Conservation (phyloP, 805 yeast species). For the Sungouiozyma intestinalis region DNA sequence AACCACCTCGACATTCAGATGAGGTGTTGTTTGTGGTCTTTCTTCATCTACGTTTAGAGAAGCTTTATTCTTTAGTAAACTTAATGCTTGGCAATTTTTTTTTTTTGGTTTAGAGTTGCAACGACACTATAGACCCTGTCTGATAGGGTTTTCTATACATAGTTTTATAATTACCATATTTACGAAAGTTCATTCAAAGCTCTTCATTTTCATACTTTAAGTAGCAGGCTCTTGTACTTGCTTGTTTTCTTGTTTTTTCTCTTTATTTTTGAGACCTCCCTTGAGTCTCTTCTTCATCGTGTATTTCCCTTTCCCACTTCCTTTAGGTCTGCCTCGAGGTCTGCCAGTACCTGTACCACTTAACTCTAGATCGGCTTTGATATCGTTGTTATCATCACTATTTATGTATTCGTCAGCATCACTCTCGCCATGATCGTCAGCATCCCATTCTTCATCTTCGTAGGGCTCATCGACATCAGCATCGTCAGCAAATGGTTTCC, state of each 20-base stretch:
- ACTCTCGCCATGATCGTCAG: constrained; percentile 1
- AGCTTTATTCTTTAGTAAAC: too few relatives aligned
- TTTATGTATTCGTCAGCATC: not conserved
- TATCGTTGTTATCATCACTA: not conserved
- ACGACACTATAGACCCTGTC: too few relatives aligned
- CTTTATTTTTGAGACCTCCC: too few relatives aligned
- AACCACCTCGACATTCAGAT: not conserved
- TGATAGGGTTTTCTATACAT: too few relatives aligned
- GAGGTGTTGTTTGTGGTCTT: too few relatives aligned
- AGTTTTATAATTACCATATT: not conserved
- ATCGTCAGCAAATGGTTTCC: constrained; percentile 2
- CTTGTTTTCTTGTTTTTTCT: not conserved
- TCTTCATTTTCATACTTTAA: not conserved
- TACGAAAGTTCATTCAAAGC: not conserved
- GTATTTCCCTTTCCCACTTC: not conserved
- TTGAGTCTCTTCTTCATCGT: not conserved
- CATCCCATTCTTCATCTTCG: constrained; percentile 6
- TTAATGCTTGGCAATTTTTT: too few relatives aligned
- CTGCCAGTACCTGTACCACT: not conserved
- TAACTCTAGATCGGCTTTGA: not conserved
- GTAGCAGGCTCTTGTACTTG: not conserved
- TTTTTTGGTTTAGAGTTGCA: too few relatives aligned
- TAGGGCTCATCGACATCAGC: constrained; percentile 2
- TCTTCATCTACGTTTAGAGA: too few relatives aligned
- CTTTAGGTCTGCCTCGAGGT: not conserved